Base-by-base conservation (phyloP, 768 basidiomycete genomes). In the Russula sp. region DNA sequence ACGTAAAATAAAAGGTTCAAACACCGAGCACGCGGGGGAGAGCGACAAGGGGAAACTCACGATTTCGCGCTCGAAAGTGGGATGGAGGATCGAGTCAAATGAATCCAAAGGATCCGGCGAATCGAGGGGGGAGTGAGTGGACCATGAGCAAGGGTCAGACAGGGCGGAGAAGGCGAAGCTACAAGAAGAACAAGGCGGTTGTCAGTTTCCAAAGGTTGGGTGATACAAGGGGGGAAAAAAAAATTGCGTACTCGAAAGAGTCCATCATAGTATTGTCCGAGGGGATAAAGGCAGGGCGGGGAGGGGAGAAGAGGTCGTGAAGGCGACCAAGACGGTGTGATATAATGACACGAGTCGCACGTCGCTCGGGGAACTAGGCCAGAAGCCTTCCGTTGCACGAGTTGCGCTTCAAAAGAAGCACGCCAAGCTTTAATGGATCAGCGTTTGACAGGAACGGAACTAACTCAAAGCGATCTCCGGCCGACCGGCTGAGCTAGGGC, bases 41-140 rank as follows among this genome's bases (percentile, higher is more conserved):
- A 32, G 9, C 9, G 34, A 20, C 13, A 45, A 14, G 40, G n/a
- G 32, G 14, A 10, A 13, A 16, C 57, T 54, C 45, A 68, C 67
- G 48, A 68, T 68, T 53, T 68, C 67, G 47, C 67, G 67, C 61
- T 68, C 67, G 51, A 68, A 62, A 5, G 67, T 60, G 1, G 63
- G 58, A 20, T 64, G 55, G 50, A 64, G 42, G 42, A 60, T 64
- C 40, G 63, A 59, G 48, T 64, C 63, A 2, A 64, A 59, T 9
- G 49, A 54, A 20, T 54, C 34, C 42, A 55, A 20, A 11, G 58
- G 54, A 60, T 55, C 35, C 7, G 63, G 54, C 8, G 63, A 64
- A 42, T 64, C 63, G 48, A 64, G 54, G 39, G 63, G 63, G 31
- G 63, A 64, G 34, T 59, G 63, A 37, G 63, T 40, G 39, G 47